Evolutionary conservation across 139 green algal genomes (phyloP).

Genomic region (Auxenochlorella pyrenoidosa): DNA sequence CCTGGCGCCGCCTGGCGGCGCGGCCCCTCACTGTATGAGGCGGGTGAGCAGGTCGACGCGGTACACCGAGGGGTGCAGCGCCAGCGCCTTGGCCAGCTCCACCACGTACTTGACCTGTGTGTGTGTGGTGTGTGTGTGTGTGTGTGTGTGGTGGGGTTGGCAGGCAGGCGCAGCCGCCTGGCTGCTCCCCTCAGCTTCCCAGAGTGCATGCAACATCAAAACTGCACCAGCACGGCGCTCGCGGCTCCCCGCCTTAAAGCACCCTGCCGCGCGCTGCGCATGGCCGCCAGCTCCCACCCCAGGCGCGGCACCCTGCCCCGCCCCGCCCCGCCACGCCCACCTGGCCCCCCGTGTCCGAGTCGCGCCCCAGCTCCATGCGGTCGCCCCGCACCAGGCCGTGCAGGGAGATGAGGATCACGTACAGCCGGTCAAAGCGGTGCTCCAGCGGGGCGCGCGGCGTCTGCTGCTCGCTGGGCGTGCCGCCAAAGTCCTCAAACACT

Average conservation of each 20-base stretch:
- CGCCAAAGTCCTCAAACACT: conserved; percentile 46
- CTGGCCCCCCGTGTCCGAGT: conserved; percentile 94
- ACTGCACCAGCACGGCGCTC: too few relatives aligned
- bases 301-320: not conserved
- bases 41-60: conserved; percentile 96
- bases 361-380: conserved; percentile 93
- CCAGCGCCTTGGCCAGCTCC: conserved; percentile 90
- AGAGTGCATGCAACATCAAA: too few relatives aligned
- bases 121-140: not conserved
- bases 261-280: too few relatives aligned
- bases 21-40: conserved; percentile 60
- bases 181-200: too few relatives aligned
- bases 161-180: not conserved
- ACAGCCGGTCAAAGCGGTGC: conserved; percentile 70
- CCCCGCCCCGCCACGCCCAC: conserved; percentile 35
- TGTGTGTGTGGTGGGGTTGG: not conserved
- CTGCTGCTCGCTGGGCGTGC: conserved; percentile 9
- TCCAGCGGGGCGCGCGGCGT: conserved; percentile 36
- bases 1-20: not conserved
- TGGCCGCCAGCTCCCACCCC: too few relatives aligned
- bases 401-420: conserved; percentile 88
- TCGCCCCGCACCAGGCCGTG: conserved; percentile 90
- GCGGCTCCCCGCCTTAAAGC: too few relatives aligned
- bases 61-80: conserved; percentile 86
- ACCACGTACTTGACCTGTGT: conserved; percentile 89